phyloP scores from a whole-genome alignment of 2,329 filamentous ascomycete species.

The Fusarium devonianum region DNA sequence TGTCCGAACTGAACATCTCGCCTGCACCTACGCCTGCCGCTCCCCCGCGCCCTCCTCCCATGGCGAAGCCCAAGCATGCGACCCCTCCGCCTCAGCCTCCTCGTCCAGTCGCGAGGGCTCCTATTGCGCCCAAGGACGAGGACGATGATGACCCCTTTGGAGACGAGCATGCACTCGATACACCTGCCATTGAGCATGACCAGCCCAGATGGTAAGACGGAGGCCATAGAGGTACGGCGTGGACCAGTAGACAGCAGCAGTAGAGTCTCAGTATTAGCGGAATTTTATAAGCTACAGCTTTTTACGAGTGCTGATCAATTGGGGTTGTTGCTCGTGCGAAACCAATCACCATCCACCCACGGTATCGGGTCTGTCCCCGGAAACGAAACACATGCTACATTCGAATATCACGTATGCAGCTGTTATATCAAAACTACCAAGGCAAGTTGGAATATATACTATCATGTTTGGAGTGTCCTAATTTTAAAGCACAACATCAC shows the following conservation, averaged over 20 bases:
- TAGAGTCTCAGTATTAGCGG: neutral
- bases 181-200: conserved; percentile 42
- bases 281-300: neutral
- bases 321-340: too few species aligned
- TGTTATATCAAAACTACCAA: too few species aligned
- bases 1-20: conserved; percentile 55
- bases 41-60: conserved; percentile 50
- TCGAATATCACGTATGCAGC: too few species aligned
- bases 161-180: conserved; percentile 74
- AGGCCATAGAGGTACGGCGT: too few species aligned
- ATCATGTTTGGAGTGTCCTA: too few species aligned
- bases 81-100: conserved; percentile 31
- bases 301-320: too few species aligned
- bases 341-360: too few species aligned
- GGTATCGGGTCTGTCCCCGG: too few species aligned
- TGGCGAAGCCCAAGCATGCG: conserved; percentile 32
- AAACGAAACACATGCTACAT: too few species aligned
- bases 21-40: conserved; percentile 52
- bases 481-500: too few species aligned
- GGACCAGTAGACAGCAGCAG: too few species aligned
- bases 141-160: conserved; percentile 89
- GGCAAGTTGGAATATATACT: too few species aligned
- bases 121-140: conserved; percentile 60
- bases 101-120: conserved; percentile 14
- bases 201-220: conserved; percentile 43